Base-by-base conservation (phyloP, 768 basidiomycete species). In the Pleurotus giganteus region DNA sequence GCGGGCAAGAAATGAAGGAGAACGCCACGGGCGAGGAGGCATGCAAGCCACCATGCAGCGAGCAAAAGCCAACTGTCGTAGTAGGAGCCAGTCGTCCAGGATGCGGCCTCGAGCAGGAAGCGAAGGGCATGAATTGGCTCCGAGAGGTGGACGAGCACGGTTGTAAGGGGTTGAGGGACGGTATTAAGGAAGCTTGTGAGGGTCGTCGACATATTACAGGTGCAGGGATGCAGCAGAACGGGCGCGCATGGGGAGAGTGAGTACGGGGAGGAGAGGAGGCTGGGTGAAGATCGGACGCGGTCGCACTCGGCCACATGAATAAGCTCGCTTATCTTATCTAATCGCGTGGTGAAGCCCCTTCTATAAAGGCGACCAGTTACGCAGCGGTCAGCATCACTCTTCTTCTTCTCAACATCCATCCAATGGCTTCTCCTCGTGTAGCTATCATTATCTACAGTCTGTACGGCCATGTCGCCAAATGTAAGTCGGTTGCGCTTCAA, bases 41-140 rank as follows among this genome's bases (percentile, higher is more conserved):
- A 92, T 17, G 84, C 23, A 0, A 79, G 81, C 89, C 92, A 95
- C 90, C 90, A 94, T 1, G 66, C 65, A 0, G 79, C 87, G 41
- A 96, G 71, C 1, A 79, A 67, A 2, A 94, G 79, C 74, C 79
- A 87, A 49, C 83, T 77, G 50, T 89, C 80, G 61, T 84, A 79
- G 77, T 79, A 81, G 9, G 73, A 67, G 12, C 17, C 21, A 0
- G 75, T 63, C 34, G 75, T 71, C 88, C 90, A 92, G 59, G 74
- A 79, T 28, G 81, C 27, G 1, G 85, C 66, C 62, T 88, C 78
- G 2, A 77, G 65, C 0, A 68, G 28, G 54, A 71, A 70, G 11
- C 82, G 74, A 7, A 77, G 28, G 17, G 59, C 55, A 24, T 79
- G 69, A 23, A 91, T 74, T 36, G 69, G 59, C 0, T 87, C 86